A percentile compares a stretch with the other conserved stretches of the same genome.
These are phyloP conservation scores for Lasiosphaeris hirsuta DNA, from an alignment of 495 filamentous ascomycete genomes.

Conservation along the genomic window DNA sequence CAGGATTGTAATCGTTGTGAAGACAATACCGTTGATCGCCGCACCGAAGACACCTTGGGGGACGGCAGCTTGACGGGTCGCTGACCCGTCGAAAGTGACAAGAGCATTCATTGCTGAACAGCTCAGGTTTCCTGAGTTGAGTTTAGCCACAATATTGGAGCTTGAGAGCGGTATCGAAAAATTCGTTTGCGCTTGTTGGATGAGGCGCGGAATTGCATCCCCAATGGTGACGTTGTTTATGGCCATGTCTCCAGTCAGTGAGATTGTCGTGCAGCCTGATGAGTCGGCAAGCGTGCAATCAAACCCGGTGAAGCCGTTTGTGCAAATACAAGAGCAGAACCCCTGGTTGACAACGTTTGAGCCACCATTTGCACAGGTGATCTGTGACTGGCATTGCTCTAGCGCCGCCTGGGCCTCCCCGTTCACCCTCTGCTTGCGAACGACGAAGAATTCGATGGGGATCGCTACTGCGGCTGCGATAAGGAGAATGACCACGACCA, in stretches of 20 bases:
- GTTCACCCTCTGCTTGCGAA: slow-evolving; percentile 48
- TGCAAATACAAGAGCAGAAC: slow-evolving; percentile 80
- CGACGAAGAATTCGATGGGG: slow-evolving; percentile 75
- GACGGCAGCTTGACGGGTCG: slow-evolving; percentile 31
- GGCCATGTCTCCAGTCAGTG: slow-evolving; percentile 47
- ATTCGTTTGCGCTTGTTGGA: slow-evolving; percentile 59
- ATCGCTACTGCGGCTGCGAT: slow-evolving; percentile 85
- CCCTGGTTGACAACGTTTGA: slow-evolving; percentile 62
- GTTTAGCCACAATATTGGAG: slow-evolving; percentile 65
- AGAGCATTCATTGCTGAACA: slow-evolving; percentile 83
- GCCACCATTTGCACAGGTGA: slow-evolving; percentile 76
- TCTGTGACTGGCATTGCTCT: slow-evolving; percentile 50
- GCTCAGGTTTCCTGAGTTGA: slow-evolving; percentile 67
- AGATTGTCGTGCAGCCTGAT: slow-evolving; percentile 67
- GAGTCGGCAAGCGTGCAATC: slow-evolving; percentile 61
- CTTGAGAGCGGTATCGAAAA: slow-evolving; percentile 73
- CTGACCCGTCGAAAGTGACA: slow-evolving; percentile 68
- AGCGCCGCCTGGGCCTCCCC: slow-evolving; percentile 31
- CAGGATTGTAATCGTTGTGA: slow-evolving; percentile 39
- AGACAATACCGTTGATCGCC: slow-evolving; percentile 28
- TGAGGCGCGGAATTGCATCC: slow-evolving; percentile 67
- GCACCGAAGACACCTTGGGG: slow-evolving; percentile 21
- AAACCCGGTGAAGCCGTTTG: slow-evolving; percentile 78
- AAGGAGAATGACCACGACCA: slow-evolving; percentile 67
- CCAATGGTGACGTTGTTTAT: slow-evolving; percentile 76